A percentile compares a stretch with the other conserved stretches of the same genome.
Conservation (phyloP, 345 rosid species). For the Linum usitatissimum region DNA sequence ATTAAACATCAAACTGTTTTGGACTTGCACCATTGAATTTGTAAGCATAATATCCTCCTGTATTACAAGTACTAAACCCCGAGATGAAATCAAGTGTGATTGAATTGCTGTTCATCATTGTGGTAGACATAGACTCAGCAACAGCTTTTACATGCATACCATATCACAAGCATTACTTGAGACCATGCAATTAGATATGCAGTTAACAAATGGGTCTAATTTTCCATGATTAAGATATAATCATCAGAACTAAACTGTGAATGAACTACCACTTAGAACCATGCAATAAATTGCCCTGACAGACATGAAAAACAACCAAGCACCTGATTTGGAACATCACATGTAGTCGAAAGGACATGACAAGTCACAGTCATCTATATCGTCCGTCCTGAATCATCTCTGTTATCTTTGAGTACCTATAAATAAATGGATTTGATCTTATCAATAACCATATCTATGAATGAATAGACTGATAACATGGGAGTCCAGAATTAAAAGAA, state of each 20-base stretch:
- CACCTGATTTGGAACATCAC: conserved; percentile 65
- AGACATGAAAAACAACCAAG: not conserved
- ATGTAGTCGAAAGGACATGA: conserved; percentile 79
- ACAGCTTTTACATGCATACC: too few relatives aligned
- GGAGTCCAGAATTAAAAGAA: not conserved
- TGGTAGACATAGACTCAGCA: too few relatives aligned
- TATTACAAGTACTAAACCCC: too few relatives aligned
- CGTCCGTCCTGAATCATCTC: conserved; percentile 74
- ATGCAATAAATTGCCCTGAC: not conserved
- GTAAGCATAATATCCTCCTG: too few relatives aligned
- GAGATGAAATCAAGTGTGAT: too few relatives aligned
- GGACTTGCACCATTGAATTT: too few relatives aligned
- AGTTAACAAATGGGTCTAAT: not conserved
- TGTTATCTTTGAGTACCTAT: conserved; percentile 52
- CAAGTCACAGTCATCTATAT: conserved; percentile 65
- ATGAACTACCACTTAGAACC: too few relatives aligned
- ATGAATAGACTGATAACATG: not conserved
- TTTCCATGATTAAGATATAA: too few relatives aligned
- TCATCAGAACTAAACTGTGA: too few relatives aligned
- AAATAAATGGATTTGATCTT: conserved; percentile 11
- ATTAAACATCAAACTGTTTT: too few relatives aligned
- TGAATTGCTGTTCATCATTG: too few relatives aligned
- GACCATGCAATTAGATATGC: not conserved
- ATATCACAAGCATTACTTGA: not conserved
- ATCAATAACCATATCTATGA: conserved; percentile 2